Evolutionary conservation across 176 grass and related monocot species (phyloP).

Genomic region (Raddia distichophylla): DNA sequence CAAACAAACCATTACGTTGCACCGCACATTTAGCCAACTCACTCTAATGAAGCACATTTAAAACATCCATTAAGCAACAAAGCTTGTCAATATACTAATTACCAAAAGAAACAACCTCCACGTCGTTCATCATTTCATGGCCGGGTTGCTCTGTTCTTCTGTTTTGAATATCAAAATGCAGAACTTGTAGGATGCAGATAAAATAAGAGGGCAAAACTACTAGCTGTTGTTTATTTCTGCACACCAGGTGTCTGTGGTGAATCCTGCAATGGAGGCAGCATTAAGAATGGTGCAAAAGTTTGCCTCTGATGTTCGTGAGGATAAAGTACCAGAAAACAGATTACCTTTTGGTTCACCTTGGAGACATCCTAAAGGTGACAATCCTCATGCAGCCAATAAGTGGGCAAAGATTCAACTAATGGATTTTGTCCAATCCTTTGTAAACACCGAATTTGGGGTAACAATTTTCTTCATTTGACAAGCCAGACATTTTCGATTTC

Average conservation of each 20-base stretch:
- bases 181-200: slow-evolving; percentile 2
- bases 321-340: slow-evolving; percentile 70
- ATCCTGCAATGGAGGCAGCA: slow-evolving; percentile 89
- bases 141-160: neutral
- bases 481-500: slow-evolving; percentile 2
- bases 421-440: slow-evolving; percentile 89
- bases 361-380: slow-evolving; percentile 66
- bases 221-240: slow-evolving; percentile 31
- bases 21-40: too few species aligned
- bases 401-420: slow-evolving; percentile 97
- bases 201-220: slow-evolving; percentile 32
- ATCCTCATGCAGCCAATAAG: slow-evolving; percentile 54
- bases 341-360: slow-evolving; percentile 84
- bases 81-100: too few species aligned
- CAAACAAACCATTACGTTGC: too few species aligned
- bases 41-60: too few species aligned
- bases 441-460: slow-evolving; percentile 93
- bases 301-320: slow-evolving; percentile 64
- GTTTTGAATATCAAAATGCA: neutral
- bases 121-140: neutral
- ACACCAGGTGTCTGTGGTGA: slow-evolving; percentile 74
- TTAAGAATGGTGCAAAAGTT: slow-evolving; percentile 79
- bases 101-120: too few species aligned
- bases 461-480: slow-evolving; percentile 32
- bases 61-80: too few species aligned